Evolutionary conservation across 2,329 filamentous ascomycete genomes (phyloP).

Genomic region (Epichloe sibirici): DNA sequence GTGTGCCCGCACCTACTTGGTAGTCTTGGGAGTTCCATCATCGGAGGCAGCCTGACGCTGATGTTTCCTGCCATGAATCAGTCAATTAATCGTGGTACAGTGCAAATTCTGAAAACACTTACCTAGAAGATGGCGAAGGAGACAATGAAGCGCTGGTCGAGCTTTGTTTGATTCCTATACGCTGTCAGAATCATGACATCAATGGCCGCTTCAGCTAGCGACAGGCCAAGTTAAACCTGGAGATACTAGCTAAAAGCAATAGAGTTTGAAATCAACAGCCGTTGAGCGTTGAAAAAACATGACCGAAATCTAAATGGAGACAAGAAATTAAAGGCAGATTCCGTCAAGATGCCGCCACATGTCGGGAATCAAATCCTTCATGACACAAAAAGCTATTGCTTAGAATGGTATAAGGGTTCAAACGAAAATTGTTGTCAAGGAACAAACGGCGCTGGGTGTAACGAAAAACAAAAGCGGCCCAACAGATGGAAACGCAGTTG

Average conservation of each 20-base stretch:
- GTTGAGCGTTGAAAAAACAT: background rate
- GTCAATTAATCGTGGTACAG: background rate
- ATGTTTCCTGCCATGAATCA: slow-evolving; percentile 2
- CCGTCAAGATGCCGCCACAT: background rate
- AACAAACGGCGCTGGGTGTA: background rate
- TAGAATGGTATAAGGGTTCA: background rate
- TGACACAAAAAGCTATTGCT: background rate
- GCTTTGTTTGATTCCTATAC: slow-evolving; percentile 1
- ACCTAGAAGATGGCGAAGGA: slow-evolving; percentile 1
- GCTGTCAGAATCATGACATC: background rate
- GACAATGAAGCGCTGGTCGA: slow-evolving; percentile 1
- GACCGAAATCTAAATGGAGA: background rate
- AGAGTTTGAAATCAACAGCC: background rate
- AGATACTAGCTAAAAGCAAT: background rate
- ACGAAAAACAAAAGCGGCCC: background rate
- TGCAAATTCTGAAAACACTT: background rate
- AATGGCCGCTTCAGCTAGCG: background rate
- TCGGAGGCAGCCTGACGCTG: slow-evolving; percentile 6
- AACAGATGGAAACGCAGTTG: background rate
- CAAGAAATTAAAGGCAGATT: background rate
- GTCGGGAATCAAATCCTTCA: background rate
- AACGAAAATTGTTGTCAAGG: background rate
- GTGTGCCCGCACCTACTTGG: slow-evolving; percentile 3
- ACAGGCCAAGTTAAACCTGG: background rate
- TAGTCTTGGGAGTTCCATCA: slow-evolving; percentile 4